Conservation (phyloP, 176 grass and related monocot genomes). For the Carex kokanica region DNA sequence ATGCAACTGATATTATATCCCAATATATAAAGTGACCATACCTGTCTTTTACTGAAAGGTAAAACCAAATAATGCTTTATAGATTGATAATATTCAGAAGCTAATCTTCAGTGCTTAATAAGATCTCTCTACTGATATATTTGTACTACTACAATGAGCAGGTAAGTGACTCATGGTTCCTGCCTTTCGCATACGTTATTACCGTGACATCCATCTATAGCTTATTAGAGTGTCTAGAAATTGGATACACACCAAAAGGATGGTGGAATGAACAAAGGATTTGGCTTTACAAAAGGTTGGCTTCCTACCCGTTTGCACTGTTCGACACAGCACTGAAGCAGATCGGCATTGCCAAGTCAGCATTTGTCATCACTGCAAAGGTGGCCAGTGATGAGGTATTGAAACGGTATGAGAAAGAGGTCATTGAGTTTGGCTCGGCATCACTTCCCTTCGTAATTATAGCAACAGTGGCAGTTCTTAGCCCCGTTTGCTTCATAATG, state of each 20-base stretch:
- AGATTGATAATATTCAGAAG: background rate
- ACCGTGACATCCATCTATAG: slow-evolving; percentile 37
- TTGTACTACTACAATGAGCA: slow-evolving; percentile 18
- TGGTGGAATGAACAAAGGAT: slow-evolving; percentile 81
- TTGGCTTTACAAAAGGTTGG: slow-evolving; percentile 62
- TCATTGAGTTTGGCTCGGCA: slow-evolving; percentile 36
- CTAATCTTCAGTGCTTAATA: background rate
- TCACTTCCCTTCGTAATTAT: slow-evolving; percentile 36
- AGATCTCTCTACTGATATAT: slow-evolving; percentile 4
- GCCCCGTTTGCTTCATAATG: slow-evolving; percentile 15
- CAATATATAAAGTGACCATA: background rate
- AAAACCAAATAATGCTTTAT: background rate
- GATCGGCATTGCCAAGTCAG: slow-evolving; percentile 42
- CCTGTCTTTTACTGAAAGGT: background rate
- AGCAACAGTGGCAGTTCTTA: slow-evolving; percentile 22
- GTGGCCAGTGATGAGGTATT: slow-evolving; percentile 31
- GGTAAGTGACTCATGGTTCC: slow-evolving; percentile 51
- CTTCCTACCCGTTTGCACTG: slow-evolving; percentile 46
- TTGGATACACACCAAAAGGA: slow-evolving; percentile 44
- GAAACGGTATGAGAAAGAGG: slow-evolving; percentile 33
- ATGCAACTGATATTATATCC: background rate
- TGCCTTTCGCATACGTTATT: slow-evolving; percentile 49
- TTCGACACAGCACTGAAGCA: slow-evolving; percentile 39
- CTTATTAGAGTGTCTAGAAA: slow-evolving; percentile 40
- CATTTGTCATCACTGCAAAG: slow-evolving; percentile 53